Evolutionary conservation across 805 yeast genomes (phyloP), one percentile per base, ranked within the genome.

Genomic region (Candida chilensis): DNA sequence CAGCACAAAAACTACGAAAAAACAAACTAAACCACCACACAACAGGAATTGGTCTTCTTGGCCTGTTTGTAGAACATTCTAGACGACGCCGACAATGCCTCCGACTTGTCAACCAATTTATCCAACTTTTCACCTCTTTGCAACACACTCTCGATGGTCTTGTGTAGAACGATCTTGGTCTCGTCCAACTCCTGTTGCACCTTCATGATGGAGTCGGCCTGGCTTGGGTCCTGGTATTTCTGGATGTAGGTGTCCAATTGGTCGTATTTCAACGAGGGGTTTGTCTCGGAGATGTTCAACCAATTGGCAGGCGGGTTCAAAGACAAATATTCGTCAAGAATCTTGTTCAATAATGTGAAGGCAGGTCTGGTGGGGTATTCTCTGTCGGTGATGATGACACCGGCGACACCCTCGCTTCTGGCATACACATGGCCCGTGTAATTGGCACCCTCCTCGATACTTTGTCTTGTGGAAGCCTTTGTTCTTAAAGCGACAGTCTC

Each of bases 161-260:
- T 88, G 60, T 92, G 97, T 47, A 92, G 67, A 24, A 88, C 95
- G 44, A 90, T 85, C 65, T 92, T 92, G 21, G 98, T 92, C 52
- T 92, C 98, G 56, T 92, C 98, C 46, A 92, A 72, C 57, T 92
- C 98, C 51, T 87, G 94, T 64, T 92, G 98, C 15, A 92, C 98
- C 54, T 81, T 83, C 94, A 92, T 80, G 38, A 92, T 77, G 8
- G 96, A 81, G 54, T 92, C 99, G 0, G 97, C 97, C 63, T 92
- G 95, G 25, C 81, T 70, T 18, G 99, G 99, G 53, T 92, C 95
- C 61, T 92, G 98, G 60, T 92, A 92, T 48, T 84, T 84, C 44
- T 65, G 60, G 42, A 92, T 60, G 52, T 87, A 87, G 16, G 58
- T 60, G 19, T 77, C 82, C 45, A 90, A 65, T 36, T 71, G 74